A percentile compares a stretch with the other conserved stretches of the same genome.
Conservation (phyloP, 2,329 filamentous ascomycete genomes). For the Pseudogymnoascus sp. region DNA sequence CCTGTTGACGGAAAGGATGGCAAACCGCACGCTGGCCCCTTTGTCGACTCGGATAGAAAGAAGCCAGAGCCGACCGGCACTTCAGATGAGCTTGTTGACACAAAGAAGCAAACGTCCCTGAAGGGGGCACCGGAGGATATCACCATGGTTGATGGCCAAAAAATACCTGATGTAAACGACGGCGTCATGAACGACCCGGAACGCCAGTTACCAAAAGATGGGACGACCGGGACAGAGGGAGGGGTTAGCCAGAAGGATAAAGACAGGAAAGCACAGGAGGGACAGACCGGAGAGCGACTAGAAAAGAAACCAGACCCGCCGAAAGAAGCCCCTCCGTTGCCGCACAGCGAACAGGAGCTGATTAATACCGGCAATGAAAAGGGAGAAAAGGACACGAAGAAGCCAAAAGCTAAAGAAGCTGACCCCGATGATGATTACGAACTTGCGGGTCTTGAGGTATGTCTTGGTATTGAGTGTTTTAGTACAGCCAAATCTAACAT, state of each 20-base stretch:
- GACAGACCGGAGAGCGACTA: slow-evolving; percentile 52
- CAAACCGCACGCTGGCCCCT: slow-evolving; percentile 82
- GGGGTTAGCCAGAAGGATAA: slow-evolving; percentile 84
- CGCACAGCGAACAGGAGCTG: slow-evolving; percentile 71
- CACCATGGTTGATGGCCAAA: slow-evolving; percentile 48
- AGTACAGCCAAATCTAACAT: slow-evolving; percentile 18
- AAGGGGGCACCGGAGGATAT: slow-evolving; percentile 44
- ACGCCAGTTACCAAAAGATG: slow-evolving; percentile 66
- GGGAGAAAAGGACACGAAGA: slow-evolving; percentile 34
- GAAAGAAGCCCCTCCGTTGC: slow-evolving; percentile 75
- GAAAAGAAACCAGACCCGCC: slow-evolving; percentile 74
- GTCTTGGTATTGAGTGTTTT: slow-evolving; percentile 14
- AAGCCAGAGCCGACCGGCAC: slow-evolving; percentile 26
- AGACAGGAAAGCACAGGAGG: slow-evolving; percentile 59
- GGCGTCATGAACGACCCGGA: slow-evolving; percentile 91
- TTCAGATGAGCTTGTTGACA: slow-evolving; percentile 27
- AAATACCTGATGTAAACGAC: slow-evolving; percentile 57
- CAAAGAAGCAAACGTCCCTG: slow-evolving; percentile 30
- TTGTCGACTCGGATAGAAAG: slow-evolving; percentile 50
- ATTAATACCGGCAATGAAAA: slow-evolving; percentile 35
- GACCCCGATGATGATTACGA: slow-evolving; percentile 30
- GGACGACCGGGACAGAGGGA: slow-evolving; percentile 80
- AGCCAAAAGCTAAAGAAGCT: slow-evolving; percentile 24
- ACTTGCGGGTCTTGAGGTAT: slow-evolving; percentile 49
- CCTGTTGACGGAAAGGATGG: slow-evolving; percentile 91